These are phyloP conservation scores for Acorus gramineus DNA, from an alignment of 106 monocot genomes.

Conservation along the genomic window DNA sequence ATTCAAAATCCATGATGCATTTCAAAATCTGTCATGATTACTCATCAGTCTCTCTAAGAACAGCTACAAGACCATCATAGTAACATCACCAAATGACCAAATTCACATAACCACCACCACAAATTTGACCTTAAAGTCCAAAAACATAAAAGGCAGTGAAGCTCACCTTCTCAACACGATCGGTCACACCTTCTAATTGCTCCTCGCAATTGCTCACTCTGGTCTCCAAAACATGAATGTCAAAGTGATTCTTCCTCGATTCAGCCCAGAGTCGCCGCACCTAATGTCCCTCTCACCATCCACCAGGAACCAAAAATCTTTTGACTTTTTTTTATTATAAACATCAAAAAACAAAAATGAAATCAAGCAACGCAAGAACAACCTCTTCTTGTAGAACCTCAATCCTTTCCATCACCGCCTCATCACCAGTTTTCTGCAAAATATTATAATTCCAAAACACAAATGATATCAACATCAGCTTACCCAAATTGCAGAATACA, in stretches of 20 bases:
- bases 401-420: constrained; percentile 6
- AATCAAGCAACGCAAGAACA: constrained; percentile 16
- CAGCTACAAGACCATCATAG: too few species aligned
- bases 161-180: constrained; percentile 53
- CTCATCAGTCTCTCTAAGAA: too few species aligned
- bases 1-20: too few species aligned
- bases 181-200: constrained; percentile 36
- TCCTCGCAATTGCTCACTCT: constrained; percentile 36
- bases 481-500: too few species aligned
- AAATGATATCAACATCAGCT: too few species aligned
- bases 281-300: constrained; percentile 10
- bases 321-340: background rate
- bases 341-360: background rate
- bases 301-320: background rate
- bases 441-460: too few species aligned
- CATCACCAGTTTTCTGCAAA: too few species aligned
- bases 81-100: too few species aligned
- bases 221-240: constrained; percentile 44
- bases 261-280: constrained; percentile 50
- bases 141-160: background rate
- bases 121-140: too few species aligned
- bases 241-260: constrained; percentile 55
- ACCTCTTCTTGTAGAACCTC: constrained; percentile 51
- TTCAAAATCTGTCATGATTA: too few species aligned
- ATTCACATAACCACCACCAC: too few species aligned